Base-by-base conservation (phyloP, 495 filamentous ascomycete genomes). In the Xylaria intraflava region DNA sequence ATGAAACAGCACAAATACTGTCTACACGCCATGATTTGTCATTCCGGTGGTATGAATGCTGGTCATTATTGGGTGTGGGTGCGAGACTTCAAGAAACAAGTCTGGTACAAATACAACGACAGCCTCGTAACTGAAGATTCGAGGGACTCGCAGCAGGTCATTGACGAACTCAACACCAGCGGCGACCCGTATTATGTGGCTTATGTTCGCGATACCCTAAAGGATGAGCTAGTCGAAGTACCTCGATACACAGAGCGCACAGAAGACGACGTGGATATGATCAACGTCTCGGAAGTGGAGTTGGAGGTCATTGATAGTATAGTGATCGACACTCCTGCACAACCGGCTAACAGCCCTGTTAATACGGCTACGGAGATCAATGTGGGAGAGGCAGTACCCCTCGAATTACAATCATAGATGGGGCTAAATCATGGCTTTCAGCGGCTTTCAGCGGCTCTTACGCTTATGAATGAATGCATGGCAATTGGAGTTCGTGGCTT, bases 51-150 rank as follows among this genome's bases (percentile, higher is more conserved):
- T 17, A 72, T 62, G 12, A 58, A 62, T 1, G 87, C 85, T 45
- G 93, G 93, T 1, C 93, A 98, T 67, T 99, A 96, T 72, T 99
- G 88, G 82, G 90, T 96, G 53, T 96, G 90, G 77, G 95, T 98
- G 60, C 85, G 83, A 64, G 93, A 97, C 67, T 95, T 94, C 66
- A 75, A 82, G 49, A 76, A 79, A 31, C 74, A 85, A 16, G 70
- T 91, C 41, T 98, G 93, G 90, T 85, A 89, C 45, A 89, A 88
- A 62, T 98, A 96, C 75, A 97, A 98, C 66, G 93, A 98, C 62
- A 84, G 84, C 23, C 74, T 76, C 19, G 90, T 98, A 24, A 83
- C 82, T 0, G 81, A 86, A 54, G 60, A 81, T 65, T 27, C 77
- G 81, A 61, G 65, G 44, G 60, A 61, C 29, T 60, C 60, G 70